Evolutionary conservation across 306 rosid species (phyloP), one percentile per base, ranked within the genome.

Genomic region (Citrullus colocynthis): DNA sequence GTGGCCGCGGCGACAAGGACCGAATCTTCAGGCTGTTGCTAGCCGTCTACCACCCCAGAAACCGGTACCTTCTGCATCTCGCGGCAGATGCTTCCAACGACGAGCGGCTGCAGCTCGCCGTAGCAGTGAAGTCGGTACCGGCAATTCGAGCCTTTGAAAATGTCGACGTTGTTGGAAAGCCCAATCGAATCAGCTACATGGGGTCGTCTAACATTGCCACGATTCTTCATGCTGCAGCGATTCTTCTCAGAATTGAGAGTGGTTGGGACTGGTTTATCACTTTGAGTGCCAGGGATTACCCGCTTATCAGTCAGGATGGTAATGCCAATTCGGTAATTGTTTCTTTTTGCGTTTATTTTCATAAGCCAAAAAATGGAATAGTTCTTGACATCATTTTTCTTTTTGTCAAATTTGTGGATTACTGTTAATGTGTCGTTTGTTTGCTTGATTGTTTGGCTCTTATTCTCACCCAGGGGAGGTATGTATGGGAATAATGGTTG

Each of bases 291-390:
- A 69, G 36, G 66, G 98, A 94, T 82, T 94, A 94, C 70, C 98
- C 98, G 64, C 91, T 94, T 59, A 84, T 92, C 39, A 90, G 97
- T 69, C 98, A 89, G 89, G 98, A 94, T 81, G 98, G 98, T 94
- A 92, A 92, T 76, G 94, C 82, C 71, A 75, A 20, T 83, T 93
- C 15, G 78, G 74, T 83, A 80, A 79, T 67, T 59, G 12, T 78
- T 62, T 74, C 32, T 2, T 56, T 34, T 21, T 17, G 39, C 12
- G 2, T 41, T 73, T 51, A 56, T 10, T 52, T 30, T 73, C 52
- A 4, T 52, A 54, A 17, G 56, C 44, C n/a, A 15, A 51, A 6
- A 1, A 34, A 6, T 32, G 1, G 8, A 63, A 4, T 15, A 30
- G 70, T 34, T 30, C n/a, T 63, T 32, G 44, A 6, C 70, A 14